phyloP scores from a whole-genome alignment of 306 rosid species.

The Cicer pinnatifidum region DNA sequence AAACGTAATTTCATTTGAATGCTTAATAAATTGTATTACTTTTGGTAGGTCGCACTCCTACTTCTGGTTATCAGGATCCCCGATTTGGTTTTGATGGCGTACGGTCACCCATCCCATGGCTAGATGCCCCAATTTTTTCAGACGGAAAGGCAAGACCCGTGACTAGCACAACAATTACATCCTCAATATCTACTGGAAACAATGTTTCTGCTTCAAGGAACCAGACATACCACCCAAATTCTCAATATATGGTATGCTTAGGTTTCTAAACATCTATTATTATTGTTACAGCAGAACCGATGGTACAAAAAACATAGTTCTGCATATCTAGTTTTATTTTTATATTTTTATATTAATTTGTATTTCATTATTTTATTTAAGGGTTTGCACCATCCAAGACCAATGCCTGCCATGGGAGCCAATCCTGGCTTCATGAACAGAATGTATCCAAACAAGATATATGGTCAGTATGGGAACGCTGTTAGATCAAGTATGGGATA shows the following conservation, averaged over 20 bases:
- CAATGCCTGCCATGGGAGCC: constrained; percentile 74
- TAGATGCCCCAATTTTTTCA: constrained; percentile 71
- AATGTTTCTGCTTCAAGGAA: constrained; percentile 63
- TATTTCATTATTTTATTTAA: neutral
- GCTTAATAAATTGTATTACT: constrained; percentile 57
- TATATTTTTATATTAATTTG: neutral
- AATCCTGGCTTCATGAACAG: constrained; percentile 69
- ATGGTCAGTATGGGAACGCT: constrained; percentile 73
- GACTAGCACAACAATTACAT: constrained; percentile 55
- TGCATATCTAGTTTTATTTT: neutral
- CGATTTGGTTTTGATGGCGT: constrained; percentile 70
- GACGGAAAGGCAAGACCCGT: constrained; percentile 89
- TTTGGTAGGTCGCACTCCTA: constrained; percentile 68
- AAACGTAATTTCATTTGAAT: constrained; percentile 49
- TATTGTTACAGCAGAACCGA: neutral
- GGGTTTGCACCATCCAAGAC: constrained; percentile 95
- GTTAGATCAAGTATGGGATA: constrained; percentile 84
- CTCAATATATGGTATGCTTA: constrained; percentile 72
- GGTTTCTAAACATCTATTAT: neutral
- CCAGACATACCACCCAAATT: constrained; percentile 72
- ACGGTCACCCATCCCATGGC: constrained; percentile 68
- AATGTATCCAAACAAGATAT: constrained; percentile 77
- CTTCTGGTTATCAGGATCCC: constrained; percentile 86
- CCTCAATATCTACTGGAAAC: constrained; percentile 65
- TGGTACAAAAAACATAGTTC: neutral